These are phyloP conservation scores for Bisporella sp. DNA, from an alignment of 2,329 filamentous ascomycete species.

Conservation along the genomic window DNA sequence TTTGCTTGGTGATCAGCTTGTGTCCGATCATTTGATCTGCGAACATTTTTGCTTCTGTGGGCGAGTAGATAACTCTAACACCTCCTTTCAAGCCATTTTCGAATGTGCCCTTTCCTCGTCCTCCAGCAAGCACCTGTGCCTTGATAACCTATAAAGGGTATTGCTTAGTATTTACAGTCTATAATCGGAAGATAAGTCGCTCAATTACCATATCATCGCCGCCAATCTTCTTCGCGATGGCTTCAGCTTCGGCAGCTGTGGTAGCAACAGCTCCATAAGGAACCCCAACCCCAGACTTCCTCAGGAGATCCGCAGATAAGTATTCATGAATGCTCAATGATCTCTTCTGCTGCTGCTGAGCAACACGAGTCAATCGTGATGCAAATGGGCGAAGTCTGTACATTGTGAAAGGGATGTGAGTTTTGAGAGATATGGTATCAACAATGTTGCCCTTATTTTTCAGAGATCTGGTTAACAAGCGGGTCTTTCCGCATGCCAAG, in stretches of 20 bases:
- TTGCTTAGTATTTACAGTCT: background rate
- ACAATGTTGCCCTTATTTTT: background rate
- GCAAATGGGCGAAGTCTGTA: constrained; percentile 12
- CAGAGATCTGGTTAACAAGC: no score
- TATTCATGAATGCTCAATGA: constrained; percentile 97
- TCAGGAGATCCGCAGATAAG: constrained; percentile 86
- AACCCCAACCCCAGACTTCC: constrained; percentile 89
- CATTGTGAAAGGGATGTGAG: background rate
- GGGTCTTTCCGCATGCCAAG: no score
- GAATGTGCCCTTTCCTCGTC: constrained; percentile 95
- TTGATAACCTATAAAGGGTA: constrained; percentile 58
- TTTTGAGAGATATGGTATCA: background rate
- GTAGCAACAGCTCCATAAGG: constrained; percentile 84
- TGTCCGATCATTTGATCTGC: constrained; percentile 99
- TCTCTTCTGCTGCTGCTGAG: constrained; percentile 62
- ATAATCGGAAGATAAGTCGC: background rate
- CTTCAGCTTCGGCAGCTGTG: constrained; percentile 80
- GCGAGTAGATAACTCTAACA: constrained; percentile 98
- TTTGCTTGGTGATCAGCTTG: constrained; percentile 99
- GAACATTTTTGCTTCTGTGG: constrained; percentile 93
- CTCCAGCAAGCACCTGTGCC: constrained; percentile 96
- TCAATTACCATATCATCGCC: constrained; percentile 81
- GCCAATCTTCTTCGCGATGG: constrained; percentile 83
- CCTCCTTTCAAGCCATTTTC: constrained; percentile 98
- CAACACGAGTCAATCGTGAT: constrained; percentile 55